Evolutionary conservation across 495 filamentous ascomycete genomes (phyloP).

Genomic region (Glonium stellatum): DNA sequence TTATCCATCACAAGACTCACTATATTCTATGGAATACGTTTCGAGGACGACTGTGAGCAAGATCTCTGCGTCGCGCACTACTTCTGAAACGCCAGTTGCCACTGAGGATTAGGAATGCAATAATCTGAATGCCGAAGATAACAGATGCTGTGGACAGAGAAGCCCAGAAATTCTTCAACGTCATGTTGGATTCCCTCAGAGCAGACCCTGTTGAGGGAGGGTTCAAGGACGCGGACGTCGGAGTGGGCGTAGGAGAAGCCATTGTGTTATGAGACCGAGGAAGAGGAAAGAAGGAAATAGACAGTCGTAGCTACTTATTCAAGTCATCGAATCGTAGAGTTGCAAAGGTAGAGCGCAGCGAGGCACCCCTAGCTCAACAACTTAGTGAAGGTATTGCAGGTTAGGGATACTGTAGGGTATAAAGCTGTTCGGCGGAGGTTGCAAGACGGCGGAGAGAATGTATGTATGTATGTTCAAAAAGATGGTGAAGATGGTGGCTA

Average conservation of each 20-base stretch:
- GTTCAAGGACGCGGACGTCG: neutral
- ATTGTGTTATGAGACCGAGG: neutral
- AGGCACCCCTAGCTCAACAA: neutral
- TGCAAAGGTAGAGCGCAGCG: neutral
- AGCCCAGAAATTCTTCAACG: constrained; percentile 23
- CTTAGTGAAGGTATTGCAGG: neutral
- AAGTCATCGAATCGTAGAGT: neutral
- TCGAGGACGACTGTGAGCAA: constrained; percentile 8
- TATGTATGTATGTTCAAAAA: neutral
- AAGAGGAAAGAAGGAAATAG: neutral
- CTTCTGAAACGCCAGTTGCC: constrained; percentile 21
- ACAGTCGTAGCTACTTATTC: neutral
- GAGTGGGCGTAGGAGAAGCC: neutral
- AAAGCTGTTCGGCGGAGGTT: neutral
- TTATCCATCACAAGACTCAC: constrained; percentile 6
- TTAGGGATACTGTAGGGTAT: neutral
- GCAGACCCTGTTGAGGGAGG: neutral
- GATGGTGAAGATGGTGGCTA: neutral
- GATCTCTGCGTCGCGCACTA: neutral
- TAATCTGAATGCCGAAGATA: constrained; percentile 25
- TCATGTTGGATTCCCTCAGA: neutral
- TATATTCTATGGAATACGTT: constrained; percentile 27
- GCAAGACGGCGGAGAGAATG: neutral
- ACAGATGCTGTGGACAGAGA: constrained; percentile 24
- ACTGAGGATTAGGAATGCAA: constrained; percentile 22